Conservation (phyloP, 2,329 filamentous ascomycete species). For the Akanthomyces uredinophilus region DNA sequence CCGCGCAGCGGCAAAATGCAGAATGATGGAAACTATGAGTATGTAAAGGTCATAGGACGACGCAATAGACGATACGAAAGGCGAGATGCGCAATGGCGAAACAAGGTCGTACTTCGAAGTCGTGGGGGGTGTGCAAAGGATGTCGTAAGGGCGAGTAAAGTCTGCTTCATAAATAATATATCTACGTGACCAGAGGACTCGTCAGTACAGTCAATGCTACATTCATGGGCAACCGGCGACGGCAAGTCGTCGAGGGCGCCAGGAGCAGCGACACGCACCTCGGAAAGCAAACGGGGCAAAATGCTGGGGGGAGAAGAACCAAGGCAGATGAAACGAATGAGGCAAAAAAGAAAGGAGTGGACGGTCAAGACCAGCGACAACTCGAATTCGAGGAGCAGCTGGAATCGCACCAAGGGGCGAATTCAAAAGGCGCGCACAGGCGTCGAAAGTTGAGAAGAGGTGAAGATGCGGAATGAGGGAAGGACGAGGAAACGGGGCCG, state of each 20-base stretch:
- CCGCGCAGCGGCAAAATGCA: constrained; percentile 46
- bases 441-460: constrained; percentile 19
- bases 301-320: constrained; percentile 20
- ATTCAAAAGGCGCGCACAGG: constrained; percentile 12
- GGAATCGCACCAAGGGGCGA: constrained; percentile 49
- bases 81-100: constrained; percentile 11
- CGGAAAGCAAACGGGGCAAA: constrained; percentile 21
- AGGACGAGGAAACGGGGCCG: constrained; percentile 25
- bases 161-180: constrained; percentile 18
- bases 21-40: constrained; percentile 26
- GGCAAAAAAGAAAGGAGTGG: constrained; percentile 45
- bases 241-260: background rate
- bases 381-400: constrained; percentile 44
- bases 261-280: constrained; percentile 13
- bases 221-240: background rate
- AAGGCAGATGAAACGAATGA: constrained; percentile 21
- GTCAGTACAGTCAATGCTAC: constrained; percentile 7
- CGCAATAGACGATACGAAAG: constrained; percentile 17
- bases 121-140: background rate
- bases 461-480: constrained; percentile 25
- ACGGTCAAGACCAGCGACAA: constrained; percentile 57
- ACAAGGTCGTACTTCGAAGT: constrained; percentile 14
- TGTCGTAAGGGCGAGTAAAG: constrained; percentile 14
- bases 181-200: constrained; percentile 5
- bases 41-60: constrained; percentile 35